Evolutionary conservation across 768 basidiomycete species (phyloP).

Genomic region (Mycena polygramma): DNA sequence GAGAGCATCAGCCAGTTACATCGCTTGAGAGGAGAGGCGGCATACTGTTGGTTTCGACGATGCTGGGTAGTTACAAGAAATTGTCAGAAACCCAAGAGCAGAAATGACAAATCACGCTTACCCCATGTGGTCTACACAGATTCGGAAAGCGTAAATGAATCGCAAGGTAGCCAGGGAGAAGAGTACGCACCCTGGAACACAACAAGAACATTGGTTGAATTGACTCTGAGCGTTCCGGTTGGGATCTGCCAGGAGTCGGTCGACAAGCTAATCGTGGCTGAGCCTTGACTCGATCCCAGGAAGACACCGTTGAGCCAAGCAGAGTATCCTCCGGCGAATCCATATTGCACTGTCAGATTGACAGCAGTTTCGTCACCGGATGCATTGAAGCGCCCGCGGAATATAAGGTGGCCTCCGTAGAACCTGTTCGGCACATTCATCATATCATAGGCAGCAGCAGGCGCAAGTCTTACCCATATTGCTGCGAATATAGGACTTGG

Average conservation of each 20-base stretch:
- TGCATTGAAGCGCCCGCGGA: slow-evolving; percentile 67
- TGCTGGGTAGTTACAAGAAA: slow-evolving; percentile 44
- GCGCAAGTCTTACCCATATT: slow-evolving; percentile 57
- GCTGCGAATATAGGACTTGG: slow-evolving; percentile 63
- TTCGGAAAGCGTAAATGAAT: neutral
- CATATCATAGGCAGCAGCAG: slow-evolving; percentile 32
- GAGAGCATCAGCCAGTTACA: slow-evolving; percentile 1
- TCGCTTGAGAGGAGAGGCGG: neutral
- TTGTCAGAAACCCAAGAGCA: neutral
- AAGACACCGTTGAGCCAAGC: slow-evolving; percentile 64
- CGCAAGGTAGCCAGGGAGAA: neutral
- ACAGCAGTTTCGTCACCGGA: slow-evolving; percentile 62
- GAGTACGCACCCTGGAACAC: slow-evolving; percentile 47
- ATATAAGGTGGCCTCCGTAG: slow-evolving; percentile 66
- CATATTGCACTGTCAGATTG: slow-evolving; percentile 61
- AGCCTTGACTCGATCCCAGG: slow-evolving; percentile 63
- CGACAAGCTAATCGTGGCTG: slow-evolving; percentile 56
- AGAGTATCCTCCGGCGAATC: slow-evolving; percentile 65
- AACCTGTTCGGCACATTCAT: slow-evolving; percentile 49
- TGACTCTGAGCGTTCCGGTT: slow-evolving; percentile 47
- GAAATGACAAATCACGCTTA: slow-evolving; percentile 37
- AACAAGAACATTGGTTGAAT: slow-evolving; percentile 58
- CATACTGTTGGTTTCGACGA: slow-evolving; percentile 63
- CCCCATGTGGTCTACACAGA: slow-evolving; percentile 62
- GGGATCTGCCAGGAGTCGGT: slow-evolving; percentile 59